Evolutionary conservation across 495 filamentous ascomycete genomes (phyloP).

Genomic region (Parachaetomium inaequale): DNA sequence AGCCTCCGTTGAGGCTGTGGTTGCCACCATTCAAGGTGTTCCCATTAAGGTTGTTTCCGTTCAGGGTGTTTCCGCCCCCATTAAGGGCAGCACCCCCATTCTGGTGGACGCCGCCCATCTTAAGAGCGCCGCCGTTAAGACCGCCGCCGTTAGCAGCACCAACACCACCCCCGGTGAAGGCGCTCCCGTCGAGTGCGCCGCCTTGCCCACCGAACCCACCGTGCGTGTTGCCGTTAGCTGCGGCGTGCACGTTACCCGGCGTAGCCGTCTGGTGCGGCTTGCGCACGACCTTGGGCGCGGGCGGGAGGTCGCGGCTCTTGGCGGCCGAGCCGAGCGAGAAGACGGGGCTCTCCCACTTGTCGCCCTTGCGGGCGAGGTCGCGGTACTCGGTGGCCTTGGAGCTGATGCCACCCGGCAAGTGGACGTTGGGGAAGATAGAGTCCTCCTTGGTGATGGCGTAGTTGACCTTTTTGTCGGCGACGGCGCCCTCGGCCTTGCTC

Average conservation of each 20-base stretch:
- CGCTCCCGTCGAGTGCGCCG: not conserved
- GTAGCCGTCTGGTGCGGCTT: constrained; percentile 47
- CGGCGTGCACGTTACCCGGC: not conserved
- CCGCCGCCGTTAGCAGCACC: not conserved
- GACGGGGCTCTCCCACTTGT: constrained; percentile 91
- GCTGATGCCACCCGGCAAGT: constrained; percentile 85
- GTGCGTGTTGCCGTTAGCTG: not conserved
- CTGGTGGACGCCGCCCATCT: not conserved
- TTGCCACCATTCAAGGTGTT: not conserved
- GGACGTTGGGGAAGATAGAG: constrained; percentile 83
- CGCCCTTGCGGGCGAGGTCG: constrained; percentile 79
- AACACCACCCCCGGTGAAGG: too few relatives aligned
- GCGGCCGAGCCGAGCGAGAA: constrained; percentile 82
- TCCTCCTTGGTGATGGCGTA: constrained; percentile 85
- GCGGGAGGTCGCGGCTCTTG: constrained; percentile 67
- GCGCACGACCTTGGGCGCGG: constrained; percentile 58
- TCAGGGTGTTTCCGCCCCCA: not conserved
- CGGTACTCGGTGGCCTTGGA: constrained; percentile 94
- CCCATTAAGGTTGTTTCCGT: constrained; percentile 4
- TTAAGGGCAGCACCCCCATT: not conserved
- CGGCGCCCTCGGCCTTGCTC: constrained; percentile 59
- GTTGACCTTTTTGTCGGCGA: constrained; percentile 76
- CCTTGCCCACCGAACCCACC: not conserved
- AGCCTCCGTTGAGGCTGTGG: constrained; percentile 1
- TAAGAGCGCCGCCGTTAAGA: constrained; percentile 2